Base-by-base conservation (phyloP, 192 early-diverging fungal species). In the Backusella australiensis region DNA sequence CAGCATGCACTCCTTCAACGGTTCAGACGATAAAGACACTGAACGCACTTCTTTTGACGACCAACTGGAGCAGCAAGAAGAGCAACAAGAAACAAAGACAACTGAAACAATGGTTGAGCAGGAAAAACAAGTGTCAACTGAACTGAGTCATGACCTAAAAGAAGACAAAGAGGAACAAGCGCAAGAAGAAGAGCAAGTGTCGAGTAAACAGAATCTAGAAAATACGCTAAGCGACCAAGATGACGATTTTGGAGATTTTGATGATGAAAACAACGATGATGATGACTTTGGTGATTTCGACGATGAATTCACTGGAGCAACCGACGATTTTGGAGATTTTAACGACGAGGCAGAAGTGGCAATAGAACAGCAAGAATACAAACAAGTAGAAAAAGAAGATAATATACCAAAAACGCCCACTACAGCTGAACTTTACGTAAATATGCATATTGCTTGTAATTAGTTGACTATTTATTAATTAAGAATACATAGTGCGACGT, bases 311-410 rank as follows among this genome's bases (percentile, higher is more conserved):
- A 63, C 21, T 63, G 56, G 23, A 36, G 29, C 29, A 53, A 59
- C 21, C 11, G 80, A 81, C n/a, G 80, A 77, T 9, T 82, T 82
- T 78, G 80, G 80, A 6, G 82, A 83, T 34, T 83, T 83, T 75
- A 76, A 35, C n/a, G 76, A 77, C 1, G 56, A 63, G 29, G 23
- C 23, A 63, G 3, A 63, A 29, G 21, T 14, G 9, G 11, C 21
- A 29, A 9, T 29, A 29, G n/a, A 29, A 26, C n/a, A 59, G 8
- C 8, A 59, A 26, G 3, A 32, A 32, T 32, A 32, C 32, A 32
- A 32, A 32, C 32, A 32, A 32, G 2, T 3, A 32, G 32, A 23
- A 59, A 21, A 59, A 29, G 11, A 23, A 14, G 44, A 19, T 17
- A 53, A 26, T 63, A 63, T 63, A 52, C 67, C 32, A 41, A 72